These are phyloP conservation scores for Trichomonas gallinae DNA, from an alignment of 208 protist genomes.

Conservation along the genomic window DNA sequence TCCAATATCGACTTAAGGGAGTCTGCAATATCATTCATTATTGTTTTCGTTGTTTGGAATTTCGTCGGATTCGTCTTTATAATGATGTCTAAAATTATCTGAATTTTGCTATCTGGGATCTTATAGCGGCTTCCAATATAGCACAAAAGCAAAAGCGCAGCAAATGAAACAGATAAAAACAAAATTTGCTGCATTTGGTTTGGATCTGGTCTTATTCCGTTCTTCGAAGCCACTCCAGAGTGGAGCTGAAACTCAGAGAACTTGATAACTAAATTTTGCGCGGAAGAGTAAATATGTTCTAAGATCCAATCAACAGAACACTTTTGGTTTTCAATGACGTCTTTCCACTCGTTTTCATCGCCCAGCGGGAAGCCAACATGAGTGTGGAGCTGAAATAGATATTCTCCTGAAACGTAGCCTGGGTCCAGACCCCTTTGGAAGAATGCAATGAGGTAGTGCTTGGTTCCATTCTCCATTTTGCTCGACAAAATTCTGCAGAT, in stretches of 20 bases:
- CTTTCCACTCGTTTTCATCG: not conserved
- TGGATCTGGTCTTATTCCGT: not conserved
- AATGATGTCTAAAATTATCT: not conserved
- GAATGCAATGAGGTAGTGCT: not conserved
- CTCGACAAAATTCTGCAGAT: not conserved
- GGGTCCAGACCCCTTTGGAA: not conserved
- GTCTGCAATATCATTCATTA: not conserved
- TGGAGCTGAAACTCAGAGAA: not conserved
- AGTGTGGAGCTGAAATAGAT: not conserved
- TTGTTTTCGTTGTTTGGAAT: not conserved
- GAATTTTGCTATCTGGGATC: not conserved
- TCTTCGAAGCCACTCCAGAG: not conserved
- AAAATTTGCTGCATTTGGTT: not conserved
- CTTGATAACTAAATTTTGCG: not conserved
- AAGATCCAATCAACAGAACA: not conserved
- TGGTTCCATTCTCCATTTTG: not conserved
- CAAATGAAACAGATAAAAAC: not conserved
- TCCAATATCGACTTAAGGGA: not conserved
- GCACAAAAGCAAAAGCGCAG: not conserved
- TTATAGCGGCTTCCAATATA: not conserved
- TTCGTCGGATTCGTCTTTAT: not conserved
- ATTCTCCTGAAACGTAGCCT: not conserved
- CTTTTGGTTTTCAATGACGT: not conserved
- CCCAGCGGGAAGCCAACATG: not conserved
- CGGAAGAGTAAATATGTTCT: not conserved